phyloP scores from a whole-genome alignment of 2,329 filamentous ascomycete species.

The Coleophoma cylindrospora region DNA sequence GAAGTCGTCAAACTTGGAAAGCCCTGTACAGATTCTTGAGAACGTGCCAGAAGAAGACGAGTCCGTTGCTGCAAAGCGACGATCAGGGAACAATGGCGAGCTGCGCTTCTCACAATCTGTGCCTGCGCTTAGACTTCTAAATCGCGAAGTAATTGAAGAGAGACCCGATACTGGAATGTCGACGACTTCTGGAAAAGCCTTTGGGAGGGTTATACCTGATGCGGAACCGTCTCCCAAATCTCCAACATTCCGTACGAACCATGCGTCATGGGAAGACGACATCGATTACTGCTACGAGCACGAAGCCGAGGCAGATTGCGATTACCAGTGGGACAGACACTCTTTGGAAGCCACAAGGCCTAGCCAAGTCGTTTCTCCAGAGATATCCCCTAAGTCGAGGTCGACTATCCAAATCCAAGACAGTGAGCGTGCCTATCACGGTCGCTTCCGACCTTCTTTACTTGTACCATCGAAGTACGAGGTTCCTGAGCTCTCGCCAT shows the following conservation, averaged over 20 bases:
- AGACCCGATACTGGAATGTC: slow-evolving; percentile 18
- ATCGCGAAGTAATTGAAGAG: slow-evolving; percentile 31
- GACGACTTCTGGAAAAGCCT: slow-evolving; percentile 11
- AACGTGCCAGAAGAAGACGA: slow-evolving; percentile 63
- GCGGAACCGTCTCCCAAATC: slow-evolving; percentile 6
- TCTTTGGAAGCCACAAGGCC: slow-evolving; percentile 38
- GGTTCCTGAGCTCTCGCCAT: slow-evolving; percentile 24
- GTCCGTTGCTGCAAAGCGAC: slow-evolving; percentile 21
- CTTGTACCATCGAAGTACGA: slow-evolving; percentile 20
- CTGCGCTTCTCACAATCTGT: slow-evolving; percentile 23
- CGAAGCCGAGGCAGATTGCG: slow-evolving; percentile 60
- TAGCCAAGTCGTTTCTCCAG: slow-evolving; percentile 21
- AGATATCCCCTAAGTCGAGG: slow-evolving; percentile 1
- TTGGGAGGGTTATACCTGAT: background rate
- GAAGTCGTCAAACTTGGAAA: slow-evolving; percentile 15
- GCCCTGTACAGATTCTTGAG: slow-evolving; percentile 35
- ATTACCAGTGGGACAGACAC: slow-evolving; percentile 59
- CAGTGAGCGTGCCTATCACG: slow-evolving; percentile 16
- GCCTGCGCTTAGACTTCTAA: slow-evolving; percentile 29
- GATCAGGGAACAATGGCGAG: slow-evolving; percentile 18
- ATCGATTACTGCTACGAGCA: slow-evolving; percentile 70
- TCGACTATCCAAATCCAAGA: slow-evolving; percentile 19
- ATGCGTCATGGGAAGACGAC: slow-evolving; percentile 58
- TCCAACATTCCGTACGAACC: slow-evolving; percentile 11
- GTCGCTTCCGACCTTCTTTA: slow-evolving; percentile 25